Base-by-base conservation (phyloP, 108 stramenopile species). In the Licmophora abbreviata region DNA sequence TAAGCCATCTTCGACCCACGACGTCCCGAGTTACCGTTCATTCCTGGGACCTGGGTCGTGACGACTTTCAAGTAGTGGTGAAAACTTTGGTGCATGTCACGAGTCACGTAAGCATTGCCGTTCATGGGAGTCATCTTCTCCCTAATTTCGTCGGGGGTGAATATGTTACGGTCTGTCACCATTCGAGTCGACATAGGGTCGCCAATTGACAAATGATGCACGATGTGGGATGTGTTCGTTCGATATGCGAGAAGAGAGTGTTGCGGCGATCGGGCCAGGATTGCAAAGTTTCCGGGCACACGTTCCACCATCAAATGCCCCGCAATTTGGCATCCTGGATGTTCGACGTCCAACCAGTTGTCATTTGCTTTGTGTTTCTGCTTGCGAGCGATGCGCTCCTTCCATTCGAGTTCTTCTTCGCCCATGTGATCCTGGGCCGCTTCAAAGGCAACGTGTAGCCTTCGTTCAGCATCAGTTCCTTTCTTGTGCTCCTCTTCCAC, bases 241-340 rank as follows among this genome's bases (percentile, higher is more conserved):
- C 81, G 68, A 44, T 83, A 64, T 9, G 93, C 72, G 40, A 84
- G 83, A 43, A 98, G 51, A 53, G 85, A 73, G 55, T 98, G 92
- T 26, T 79, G 58, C 22, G 60, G 64, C 11, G 85, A 85, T 32
- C 73, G 41, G 3, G 85, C 84, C 44, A 92, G 83, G 52, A 98
- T 85, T 53, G 92, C 82, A 60, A 98, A 98, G 66, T 96, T 95
- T 1, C 97, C 97, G 28, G 97, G 97, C 3, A 93, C 94, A 11
- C 95, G 83, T 71, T 96, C 91, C 9, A 96, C 77, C 58, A 82
- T 50, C n/a, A 93, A 58, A 47, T 79, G 63, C 9, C 92, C 92
- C 8, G 73, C 65, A 3, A 93, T 53, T 51, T 81, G 79, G 44
- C 94, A 95, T 4, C 88, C 94, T 1, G 94, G 91, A 64, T 92